Conservation (phyloP, 139 green algal species). For the Chlorella sorokiniana region DNA sequence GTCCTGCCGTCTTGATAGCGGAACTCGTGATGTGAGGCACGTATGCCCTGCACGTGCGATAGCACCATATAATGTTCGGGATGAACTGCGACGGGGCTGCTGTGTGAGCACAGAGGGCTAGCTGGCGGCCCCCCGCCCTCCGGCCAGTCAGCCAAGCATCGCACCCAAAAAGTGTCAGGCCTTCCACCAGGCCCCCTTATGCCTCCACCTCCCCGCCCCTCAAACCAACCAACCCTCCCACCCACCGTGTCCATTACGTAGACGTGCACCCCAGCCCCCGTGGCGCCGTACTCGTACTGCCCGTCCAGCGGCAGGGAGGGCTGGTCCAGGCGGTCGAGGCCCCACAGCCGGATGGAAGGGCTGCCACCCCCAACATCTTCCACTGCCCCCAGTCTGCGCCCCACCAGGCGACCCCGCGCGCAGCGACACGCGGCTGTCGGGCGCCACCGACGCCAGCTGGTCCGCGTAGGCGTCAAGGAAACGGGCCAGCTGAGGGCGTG, state of each 20-base stretch:
- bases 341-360: conserved; percentile 38
- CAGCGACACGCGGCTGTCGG: conserved; percentile 21
- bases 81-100: background rate
- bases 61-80: background rate
- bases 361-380: background rate
- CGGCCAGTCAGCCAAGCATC: background rate
- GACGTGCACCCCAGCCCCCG: conserved; percentile 64
- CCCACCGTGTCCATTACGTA: conserved; percentile 77
- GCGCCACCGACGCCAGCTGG: conserved; percentile 2
- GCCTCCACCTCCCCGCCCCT: background rate
- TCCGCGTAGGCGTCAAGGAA: conserved; percentile 15
- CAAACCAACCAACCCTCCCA: background rate
- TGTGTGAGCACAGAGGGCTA: background rate
- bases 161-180: background rate
- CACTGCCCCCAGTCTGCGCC: background rate
- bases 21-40: conserved; percentile 57
- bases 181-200: background rate
- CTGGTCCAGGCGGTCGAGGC: conserved; percentile 76
- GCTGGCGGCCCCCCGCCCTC: background rate
- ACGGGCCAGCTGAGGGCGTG: conserved; percentile 1
- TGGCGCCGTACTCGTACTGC: conserved; percentile 52
- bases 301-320: conserved; percentile 61
- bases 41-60: conserved; percentile 45
- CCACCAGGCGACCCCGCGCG: background rate
- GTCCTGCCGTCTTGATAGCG: background rate